Conservation (phyloP, 2,329 filamentous ascomycete species). For the Beauveria medogensis region DNA sequence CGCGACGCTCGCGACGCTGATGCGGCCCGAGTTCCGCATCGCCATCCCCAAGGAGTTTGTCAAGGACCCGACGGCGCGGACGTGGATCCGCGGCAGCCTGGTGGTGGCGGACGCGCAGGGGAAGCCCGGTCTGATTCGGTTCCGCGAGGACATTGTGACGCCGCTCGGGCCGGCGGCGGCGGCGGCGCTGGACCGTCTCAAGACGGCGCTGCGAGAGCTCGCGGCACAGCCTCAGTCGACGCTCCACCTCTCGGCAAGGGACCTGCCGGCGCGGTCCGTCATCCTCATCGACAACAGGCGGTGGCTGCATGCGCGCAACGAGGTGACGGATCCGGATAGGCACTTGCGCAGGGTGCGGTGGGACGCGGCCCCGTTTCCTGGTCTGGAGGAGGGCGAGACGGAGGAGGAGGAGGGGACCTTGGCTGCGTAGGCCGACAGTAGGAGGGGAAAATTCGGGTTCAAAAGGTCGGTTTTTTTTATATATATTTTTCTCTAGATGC, state of each 20-base stretch:
- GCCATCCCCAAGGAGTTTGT: conserved; percentile 27
- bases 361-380: conserved; percentile 22
- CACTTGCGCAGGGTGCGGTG: conserved; percentile 28
- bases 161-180: conserved; percentile 19
- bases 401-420: neutral
- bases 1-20: conserved; percentile 16
- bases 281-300: conserved; percentile 24
- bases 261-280: conserved; percentile 22
- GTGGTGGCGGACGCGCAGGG: conserved; percentile 8
- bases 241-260: conserved; percentile 19
- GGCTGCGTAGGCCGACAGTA: neutral
- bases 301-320: conserved; percentile 27
- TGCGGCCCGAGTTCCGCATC: conserved; percentile 24
- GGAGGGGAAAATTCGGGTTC: no score
- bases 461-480: no score
- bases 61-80: conserved; percentile 16
- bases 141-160: conserved; percentile 24
- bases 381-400: neutral
- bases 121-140: conserved; percentile 19
- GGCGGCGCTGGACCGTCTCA: conserved; percentile 20
- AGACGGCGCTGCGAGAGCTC: conserved; percentile 11
- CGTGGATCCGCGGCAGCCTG: conserved; percentile 19
- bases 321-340: conserved; percentile 24
- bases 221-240: conserved; percentile 12
- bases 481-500: no score